These are phyloP conservation scores for Royoungia palumana DNA, from an alignment of 768 basidiomycete genomes.

Conservation along the genomic window DNA sequence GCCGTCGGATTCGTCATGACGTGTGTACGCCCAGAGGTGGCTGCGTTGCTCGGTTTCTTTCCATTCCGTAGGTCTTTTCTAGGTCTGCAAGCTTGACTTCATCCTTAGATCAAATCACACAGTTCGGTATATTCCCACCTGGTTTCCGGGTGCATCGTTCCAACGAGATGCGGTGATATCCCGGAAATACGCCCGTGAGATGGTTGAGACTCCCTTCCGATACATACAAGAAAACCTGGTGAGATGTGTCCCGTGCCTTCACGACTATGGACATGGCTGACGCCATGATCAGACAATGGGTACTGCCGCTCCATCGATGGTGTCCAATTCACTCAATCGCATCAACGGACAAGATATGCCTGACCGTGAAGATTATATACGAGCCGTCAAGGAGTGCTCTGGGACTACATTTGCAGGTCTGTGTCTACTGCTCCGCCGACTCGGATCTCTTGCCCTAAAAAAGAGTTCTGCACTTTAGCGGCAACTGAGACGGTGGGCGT, in stretches of 20 bases:
- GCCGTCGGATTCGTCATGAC: slow-evolving; percentile 20
- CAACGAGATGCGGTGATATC: slow-evolving; percentile 27
- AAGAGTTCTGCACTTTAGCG: slow-evolving; percentile 14
- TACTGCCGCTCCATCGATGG: slow-evolving; percentile 27
- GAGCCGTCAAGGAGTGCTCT: slow-evolving; percentile 27
- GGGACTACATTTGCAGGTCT: slow-evolving; percentile 31
- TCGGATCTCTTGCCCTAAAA: not conserved
- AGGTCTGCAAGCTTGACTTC: not conserved
- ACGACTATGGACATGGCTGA: not conserved
- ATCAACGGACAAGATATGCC: slow-evolving; percentile 1
- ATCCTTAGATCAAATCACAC: not conserved
- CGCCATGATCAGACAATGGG: slow-evolving; percentile 18
- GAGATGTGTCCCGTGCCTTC: not conserved
- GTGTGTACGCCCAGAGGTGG: slow-evolving; percentile 27
- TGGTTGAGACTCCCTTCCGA: slow-evolving; percentile 31
- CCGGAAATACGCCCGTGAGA: slow-evolving; percentile 17
- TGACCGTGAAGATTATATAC: slow-evolving; percentile 11
- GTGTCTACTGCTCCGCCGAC: not conserved
- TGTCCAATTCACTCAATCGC: slow-evolving; percentile 19
- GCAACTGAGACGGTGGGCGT: slow-evolving; percentile 28
- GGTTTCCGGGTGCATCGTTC: slow-evolving; percentile 40
- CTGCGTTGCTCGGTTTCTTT: slow-evolving; percentile 36
- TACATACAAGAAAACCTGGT: slow-evolving; percentile 34
- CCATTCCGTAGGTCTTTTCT: slow-evolving; percentile 29
- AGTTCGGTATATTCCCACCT: slow-evolving; percentile 38